These are phyloP conservation scores for Jatropha curcas DNA, from an alignment of 345 rosid genomes.

Conservation along the genomic window DNA sequence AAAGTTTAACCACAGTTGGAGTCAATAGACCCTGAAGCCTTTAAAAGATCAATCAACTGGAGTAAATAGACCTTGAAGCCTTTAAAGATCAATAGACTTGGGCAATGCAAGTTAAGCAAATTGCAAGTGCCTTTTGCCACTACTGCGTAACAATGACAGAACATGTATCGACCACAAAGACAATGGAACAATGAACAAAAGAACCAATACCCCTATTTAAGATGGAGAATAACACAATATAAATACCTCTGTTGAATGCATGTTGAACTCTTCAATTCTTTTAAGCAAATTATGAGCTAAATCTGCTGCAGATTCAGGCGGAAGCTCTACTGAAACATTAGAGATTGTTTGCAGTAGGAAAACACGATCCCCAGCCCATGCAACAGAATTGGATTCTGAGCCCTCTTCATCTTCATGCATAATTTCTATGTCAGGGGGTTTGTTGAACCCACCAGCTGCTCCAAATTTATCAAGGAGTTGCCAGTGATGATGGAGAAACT, in stretches of 20 bases:
- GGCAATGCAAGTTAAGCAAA: neutral
- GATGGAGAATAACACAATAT: neutral
- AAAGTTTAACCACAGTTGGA: neutral
- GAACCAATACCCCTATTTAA: neutral
- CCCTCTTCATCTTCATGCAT: slow-evolving; percentile 39
- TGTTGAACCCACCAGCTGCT: slow-evolving; percentile 34
- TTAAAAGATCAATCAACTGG: neutral
- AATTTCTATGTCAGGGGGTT: slow-evolving; percentile 30
- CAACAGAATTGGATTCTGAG: slow-evolving; percentile 51
- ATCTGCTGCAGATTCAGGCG: slow-evolving; percentile 82
- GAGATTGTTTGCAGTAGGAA: slow-evolving; percentile 89
- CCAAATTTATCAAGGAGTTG: slow-evolving; percentile 72
- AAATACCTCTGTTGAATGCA: slow-evolving; percentile 87
- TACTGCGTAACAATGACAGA: neutral
- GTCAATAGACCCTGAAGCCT: neutral
- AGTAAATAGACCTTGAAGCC: too few species aligned
- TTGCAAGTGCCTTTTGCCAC: neutral
- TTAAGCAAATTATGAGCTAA: slow-evolving; percentile 80
- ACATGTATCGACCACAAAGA: neutral
- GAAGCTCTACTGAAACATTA: slow-evolving; percentile 81
- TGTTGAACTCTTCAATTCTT: slow-evolving; percentile 73
- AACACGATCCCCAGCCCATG: slow-evolving; percentile 93
- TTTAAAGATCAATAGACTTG: too few species aligned
- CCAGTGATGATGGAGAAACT: slow-evolving; percentile 93
- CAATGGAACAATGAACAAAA: neutral